Conservation (phyloP, 768 basidiomycete species). For the Coprinellus micaceus region DNA sequence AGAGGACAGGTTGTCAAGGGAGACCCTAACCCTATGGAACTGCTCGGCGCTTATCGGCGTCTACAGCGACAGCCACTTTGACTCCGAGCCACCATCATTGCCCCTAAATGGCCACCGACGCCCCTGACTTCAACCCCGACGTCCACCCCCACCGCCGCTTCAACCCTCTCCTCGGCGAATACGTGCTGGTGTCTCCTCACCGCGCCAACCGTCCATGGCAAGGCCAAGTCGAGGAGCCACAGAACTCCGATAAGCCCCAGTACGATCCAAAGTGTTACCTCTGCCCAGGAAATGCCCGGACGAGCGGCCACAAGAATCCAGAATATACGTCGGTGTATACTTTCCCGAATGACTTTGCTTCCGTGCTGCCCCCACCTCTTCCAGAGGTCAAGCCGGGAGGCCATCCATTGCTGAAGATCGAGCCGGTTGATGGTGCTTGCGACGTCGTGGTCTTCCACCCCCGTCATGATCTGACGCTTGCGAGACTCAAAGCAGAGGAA, state of each 20-base stretch:
- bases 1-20: no score
- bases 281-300: slow-evolving; percentile 80
- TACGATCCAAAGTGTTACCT: slow-evolving; percentile 80
- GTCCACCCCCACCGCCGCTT: slow-evolving; percentile 68
- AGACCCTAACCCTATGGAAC: no score
- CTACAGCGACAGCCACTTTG: neutral
- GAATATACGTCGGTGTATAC: slow-evolving; percentile 61
- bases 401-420: slow-evolving; percentile 59
- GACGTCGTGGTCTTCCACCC: slow-evolving; percentile 88
- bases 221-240: slow-evolving; percentile 74
- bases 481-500: slow-evolving; percentile 54
- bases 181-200: slow-evolving; percentile 85
- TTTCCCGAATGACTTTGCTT: slow-evolving; percentile 84
- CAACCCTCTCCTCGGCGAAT: slow-evolving; percentile 75
- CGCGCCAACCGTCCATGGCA: slow-evolving; percentile 90
- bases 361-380: slow-evolving; percentile 62
- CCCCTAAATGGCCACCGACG: neutral
- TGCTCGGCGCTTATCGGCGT: no score
- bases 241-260: slow-evolving; percentile 46
- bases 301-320: slow-evolving; percentile 68
- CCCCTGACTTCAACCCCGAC: slow-evolving; percentile 9
- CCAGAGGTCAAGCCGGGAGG: slow-evolving; percentile 47
- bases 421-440: slow-evolving; percentile 79
- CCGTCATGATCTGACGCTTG: slow-evolving; percentile 79
- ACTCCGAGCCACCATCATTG: neutral